Base-by-base conservation (phyloP, 495 filamentous ascomycete species). In the Xylaria nigripes region DNA sequence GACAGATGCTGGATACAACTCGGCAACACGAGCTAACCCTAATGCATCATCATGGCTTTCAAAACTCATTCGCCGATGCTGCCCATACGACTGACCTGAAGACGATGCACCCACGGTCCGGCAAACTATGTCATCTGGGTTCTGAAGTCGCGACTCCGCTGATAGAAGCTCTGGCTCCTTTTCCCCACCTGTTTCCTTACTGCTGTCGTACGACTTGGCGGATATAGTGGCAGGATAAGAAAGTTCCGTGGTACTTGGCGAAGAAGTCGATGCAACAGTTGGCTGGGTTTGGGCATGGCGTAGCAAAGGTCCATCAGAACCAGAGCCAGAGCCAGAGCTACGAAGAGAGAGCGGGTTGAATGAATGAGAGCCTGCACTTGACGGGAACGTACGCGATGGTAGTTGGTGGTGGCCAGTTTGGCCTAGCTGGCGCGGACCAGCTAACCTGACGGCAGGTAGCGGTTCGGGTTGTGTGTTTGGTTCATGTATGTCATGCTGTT, bases 131-230 rank as follows among this genome's bases (percentile, higher is more conserved):
- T 69, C 67, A 51, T 77, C 76, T 54, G 74, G 58, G 47, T 68
- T 78, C 23, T 74, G 71, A 48, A 71, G 67, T 30, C 69, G 65
- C 13, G 79, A 77, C 0, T 84, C 83, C 50, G 75, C 64, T 18
- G 78, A 77, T 44, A 72, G 73, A 12, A 76, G 68, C 65, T 83
- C 78, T 50, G 67, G 74, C 54, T 80, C 72, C 51, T 72, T 77
- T 54, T 87, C 86, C 57, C 89, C 86, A 42, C 80, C 80, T 65
- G 86, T 74, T 2, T 86, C 81, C 52, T 76, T 81, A 64, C 93
- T 93, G 29, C 91, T 86, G 57, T 95, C 88, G 34, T 48, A 55
- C 34, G 55, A 16, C 12, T 49, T 27, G 46, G 49, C 22, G 13
- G 55, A 50, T 4, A 50, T 48, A 15, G 55, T 21, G 18, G 49